These are phyloP conservation scores for Drechslerella coelobrocha DNA, from an alignment of 2,329 filamentous ascomycete species.

Conservation along the genomic window DNA sequence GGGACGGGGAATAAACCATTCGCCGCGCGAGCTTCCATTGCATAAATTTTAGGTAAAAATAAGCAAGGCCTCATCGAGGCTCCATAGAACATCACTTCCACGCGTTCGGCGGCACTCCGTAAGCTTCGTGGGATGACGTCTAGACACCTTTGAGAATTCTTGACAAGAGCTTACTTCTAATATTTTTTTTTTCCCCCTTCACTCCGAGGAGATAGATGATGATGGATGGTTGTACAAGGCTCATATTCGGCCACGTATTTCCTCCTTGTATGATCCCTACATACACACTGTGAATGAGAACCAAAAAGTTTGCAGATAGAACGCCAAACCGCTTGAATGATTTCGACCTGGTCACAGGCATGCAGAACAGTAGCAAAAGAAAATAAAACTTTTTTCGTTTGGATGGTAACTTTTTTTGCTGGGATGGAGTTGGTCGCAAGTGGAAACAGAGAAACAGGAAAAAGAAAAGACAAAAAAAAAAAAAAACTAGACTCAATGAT, in stretches of 20 bases:
- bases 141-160: not conserved
- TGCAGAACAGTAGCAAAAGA: conserved; percentile 14
- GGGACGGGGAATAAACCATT: conserved; percentile 6
- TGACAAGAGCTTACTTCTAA: conserved; percentile 38
- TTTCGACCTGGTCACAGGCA: conserved; percentile 43
- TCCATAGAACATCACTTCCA: conserved; percentile 23
- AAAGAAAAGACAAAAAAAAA: conserved; percentile 28
- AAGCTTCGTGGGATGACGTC: conserved; percentile 41
- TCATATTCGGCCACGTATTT: conserved; percentile 36
- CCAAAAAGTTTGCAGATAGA: conserved; percentile 5
- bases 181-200: too few species aligned
- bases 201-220: too few species aligned
- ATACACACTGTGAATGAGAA: conserved; percentile 18
- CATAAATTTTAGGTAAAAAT: conserved; percentile 49
- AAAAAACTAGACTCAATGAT: conserved; percentile 8
- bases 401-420: conserved; percentile 35
- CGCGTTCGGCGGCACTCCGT: conserved; percentile 9
- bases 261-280: conserved; percentile 11
- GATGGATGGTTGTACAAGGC: conserved; percentile 38
- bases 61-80: conserved; percentile 30
- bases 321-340: conserved; percentile 49
- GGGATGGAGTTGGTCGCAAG: conserved; percentile 1
- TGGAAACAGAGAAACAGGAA: not conserved
- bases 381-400: conserved; percentile 44
- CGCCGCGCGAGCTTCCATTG: conserved; percentile 23